A percentile compares a stretch with the other conserved stretches of the same genome.
phyloP scores from a whole-genome alignment of 2,329 filamentous ascomycete species.

The Karstenula rhodostoma region DNA sequence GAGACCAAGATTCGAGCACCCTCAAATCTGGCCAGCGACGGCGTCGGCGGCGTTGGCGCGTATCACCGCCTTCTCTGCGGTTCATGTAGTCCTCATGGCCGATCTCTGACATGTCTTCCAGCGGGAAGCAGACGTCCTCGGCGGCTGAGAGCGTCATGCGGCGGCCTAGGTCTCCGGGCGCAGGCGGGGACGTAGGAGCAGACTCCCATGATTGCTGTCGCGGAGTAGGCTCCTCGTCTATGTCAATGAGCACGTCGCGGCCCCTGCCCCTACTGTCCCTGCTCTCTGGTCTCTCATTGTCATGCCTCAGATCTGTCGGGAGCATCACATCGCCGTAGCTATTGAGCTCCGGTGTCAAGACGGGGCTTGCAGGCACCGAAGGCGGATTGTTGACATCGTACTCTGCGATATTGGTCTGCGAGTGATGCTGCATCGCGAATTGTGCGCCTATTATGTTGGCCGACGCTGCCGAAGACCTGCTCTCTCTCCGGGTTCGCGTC shows the following conservation, averaged over 20 bases:
- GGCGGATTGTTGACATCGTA: slow-evolving; percentile 73
- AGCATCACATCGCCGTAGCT: slow-evolving; percentile 71
- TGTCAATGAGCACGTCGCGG: slow-evolving; percentile 60
- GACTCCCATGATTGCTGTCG: slow-evolving; percentile 61
- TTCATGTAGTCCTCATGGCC: slow-evolving; percentile 75
- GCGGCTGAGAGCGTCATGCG: slow-evolving; percentile 67
- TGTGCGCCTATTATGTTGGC: slow-evolving; percentile 38
- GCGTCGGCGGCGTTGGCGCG: slow-evolving; percentile 55
- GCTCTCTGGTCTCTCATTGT: slow-evolving; percentile 25
- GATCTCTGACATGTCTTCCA: slow-evolving; percentile 78
- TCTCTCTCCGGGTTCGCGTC: slow-evolving; percentile 41
- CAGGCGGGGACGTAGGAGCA: slow-evolving; percentile 33
- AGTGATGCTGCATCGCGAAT: slow-evolving; percentile 38
- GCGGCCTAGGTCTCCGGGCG: slow-evolving; percentile 36
- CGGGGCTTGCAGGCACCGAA: slow-evolving; percentile 67
- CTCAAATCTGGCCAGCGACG: slow-evolving; percentile 85
- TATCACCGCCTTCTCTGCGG: slow-evolving; percentile 55
- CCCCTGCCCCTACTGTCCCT: slow-evolving; percentile 28
- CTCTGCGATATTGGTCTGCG: slow-evolving; percentile 47
- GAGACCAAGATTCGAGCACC: slow-evolving; percentile 87
- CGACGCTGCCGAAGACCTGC: slow-evolving; percentile 40
- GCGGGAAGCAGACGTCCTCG: slow-evolving; percentile 92
- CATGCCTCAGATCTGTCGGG: slow-evolving; percentile 64
- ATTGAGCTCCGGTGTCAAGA: slow-evolving; percentile 59
- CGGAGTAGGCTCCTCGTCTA: slow-evolving; percentile 49